A percentile compares a stretch with the other conserved stretches of the same genome.
These are phyloP conservation scores for Datura wrightii DNA, from an alignment of 257 asterid genomes.

Conservation along the genomic window DNA sequence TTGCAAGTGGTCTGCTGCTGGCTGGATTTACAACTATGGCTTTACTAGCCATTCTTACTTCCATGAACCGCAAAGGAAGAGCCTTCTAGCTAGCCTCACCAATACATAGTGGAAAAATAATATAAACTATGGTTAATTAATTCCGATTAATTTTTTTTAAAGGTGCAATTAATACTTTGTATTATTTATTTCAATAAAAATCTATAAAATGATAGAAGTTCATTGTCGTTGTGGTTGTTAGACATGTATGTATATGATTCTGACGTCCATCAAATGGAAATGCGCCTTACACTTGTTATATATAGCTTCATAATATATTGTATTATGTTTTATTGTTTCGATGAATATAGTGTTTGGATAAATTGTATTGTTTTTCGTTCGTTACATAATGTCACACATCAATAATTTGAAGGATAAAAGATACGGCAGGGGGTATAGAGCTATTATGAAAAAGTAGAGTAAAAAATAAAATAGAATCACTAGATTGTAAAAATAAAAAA, in stretches of 20 bases:
- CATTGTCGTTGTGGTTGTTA: not conserved
- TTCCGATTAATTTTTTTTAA: not conserved
- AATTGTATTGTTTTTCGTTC: no score
- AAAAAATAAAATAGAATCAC: no score
- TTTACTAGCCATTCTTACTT: conserved; percentile 11
- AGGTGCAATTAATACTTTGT: not conserved
- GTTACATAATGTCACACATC: no score
- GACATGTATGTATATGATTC: not conserved
- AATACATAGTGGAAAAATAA: not conserved
- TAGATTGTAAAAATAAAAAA: no score
- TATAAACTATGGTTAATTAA: no score
- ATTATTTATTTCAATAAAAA: not conserved
- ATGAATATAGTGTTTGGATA: no score
- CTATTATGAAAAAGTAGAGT: no score
- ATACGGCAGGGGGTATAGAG: no score
- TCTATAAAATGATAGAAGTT: not conserved
- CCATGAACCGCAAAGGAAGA: conserved; percentile 17
- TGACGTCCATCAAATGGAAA: not conserved
- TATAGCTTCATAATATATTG: no score
- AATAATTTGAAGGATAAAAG: no score
- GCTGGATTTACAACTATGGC: conserved; percentile 19
- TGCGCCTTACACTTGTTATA: no score
- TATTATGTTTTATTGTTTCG: no score
- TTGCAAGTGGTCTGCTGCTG: not conserved
- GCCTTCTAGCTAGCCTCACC: not conserved